These are phyloP conservation scores for Tulasnella sp. DNA, from an alignment of 768 basidiomycete species.

Conservation along the genomic window DNA sequence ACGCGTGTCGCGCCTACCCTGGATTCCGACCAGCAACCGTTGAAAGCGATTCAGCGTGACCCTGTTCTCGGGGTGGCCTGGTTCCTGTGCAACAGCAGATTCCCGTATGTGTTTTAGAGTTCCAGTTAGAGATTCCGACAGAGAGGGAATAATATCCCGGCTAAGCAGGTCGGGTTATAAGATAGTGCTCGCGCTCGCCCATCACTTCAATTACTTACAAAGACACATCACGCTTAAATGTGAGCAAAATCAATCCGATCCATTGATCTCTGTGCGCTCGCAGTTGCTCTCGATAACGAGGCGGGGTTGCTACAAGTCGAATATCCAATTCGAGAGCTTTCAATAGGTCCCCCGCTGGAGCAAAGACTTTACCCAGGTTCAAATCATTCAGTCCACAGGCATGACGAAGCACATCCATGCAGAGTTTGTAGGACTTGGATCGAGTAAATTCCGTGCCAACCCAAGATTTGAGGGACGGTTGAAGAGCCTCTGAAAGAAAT, in stretches of 20 bases:
- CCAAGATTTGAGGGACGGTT: no score
- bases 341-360: neutral
- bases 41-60: neutral
- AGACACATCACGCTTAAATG: neutral
- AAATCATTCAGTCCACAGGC: neutral
- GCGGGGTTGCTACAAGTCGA: neutral
- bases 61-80: neutral
- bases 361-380: neutral
- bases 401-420: no score
- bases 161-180: no score
- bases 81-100: neutral
- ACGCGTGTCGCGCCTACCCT: rapidly evolving
- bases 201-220: neutral
- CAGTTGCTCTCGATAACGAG: neutral
- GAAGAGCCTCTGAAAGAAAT: no score
- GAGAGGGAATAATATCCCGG: no score
- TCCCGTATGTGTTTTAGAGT: neutral
- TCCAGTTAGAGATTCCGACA: neutral
- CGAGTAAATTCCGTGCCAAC: no score
- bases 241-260: neutral
- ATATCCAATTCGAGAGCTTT: neutral
- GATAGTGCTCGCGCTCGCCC: neutral
- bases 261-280: neutral
- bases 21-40: neutral
- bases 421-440: no score